Evolutionary conservation across 352 stramenopile species (phyloP), one percentile per base, ranked within the genome.

Genomic region (Globisporangium orthogonon): DNA sequence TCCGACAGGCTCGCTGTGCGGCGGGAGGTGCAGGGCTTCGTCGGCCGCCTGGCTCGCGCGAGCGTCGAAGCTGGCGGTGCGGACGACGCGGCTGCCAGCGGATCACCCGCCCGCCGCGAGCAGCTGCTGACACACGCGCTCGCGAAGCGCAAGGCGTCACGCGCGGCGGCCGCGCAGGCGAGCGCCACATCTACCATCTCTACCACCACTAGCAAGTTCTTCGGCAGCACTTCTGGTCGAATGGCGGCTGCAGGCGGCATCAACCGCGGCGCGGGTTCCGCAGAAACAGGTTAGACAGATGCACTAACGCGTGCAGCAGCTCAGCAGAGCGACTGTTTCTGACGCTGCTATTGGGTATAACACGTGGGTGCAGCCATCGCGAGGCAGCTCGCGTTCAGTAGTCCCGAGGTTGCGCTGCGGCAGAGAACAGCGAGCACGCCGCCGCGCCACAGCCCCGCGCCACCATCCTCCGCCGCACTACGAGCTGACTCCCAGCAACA

Each of bases 21-120:
- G 18, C 68, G 71, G 28, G 78, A 89, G 69, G 75, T 90, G 65
- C 77, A 87, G 61, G 77, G 77, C 39, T 89, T 88, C 63, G 73
- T 91, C 18, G 78, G 70, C 1, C 69, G 77, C 4, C 55, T 94
- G 54, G 65, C 67, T 31, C 76, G 78, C 35, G 76, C 78, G 10
- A 90, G 76, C 52, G 52, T 75, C 48, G 62, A 81, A 54, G 43
- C 31, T 15, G 33, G 30, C n/a, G 44, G 30, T 2, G 52, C 50
- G 15, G 50, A 29, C 15, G 48, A 28, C 45, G 57, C 39, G 10
- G 33, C 23, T 4, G 33, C 17, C 7, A 62, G 28, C 28, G 51
- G 23, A 11, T 11, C 50, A 52, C 50, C 47, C 37, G 37, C 60
- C 56, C 60, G 52, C 49, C 30, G 50, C 13, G 46, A 62, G 28